A percentile compares a stretch with the other conserved stretches of the same genome.
Conservation (phyloP, 2,329 filamentous ascomycete species). For the Aphanocladium album region DNA sequence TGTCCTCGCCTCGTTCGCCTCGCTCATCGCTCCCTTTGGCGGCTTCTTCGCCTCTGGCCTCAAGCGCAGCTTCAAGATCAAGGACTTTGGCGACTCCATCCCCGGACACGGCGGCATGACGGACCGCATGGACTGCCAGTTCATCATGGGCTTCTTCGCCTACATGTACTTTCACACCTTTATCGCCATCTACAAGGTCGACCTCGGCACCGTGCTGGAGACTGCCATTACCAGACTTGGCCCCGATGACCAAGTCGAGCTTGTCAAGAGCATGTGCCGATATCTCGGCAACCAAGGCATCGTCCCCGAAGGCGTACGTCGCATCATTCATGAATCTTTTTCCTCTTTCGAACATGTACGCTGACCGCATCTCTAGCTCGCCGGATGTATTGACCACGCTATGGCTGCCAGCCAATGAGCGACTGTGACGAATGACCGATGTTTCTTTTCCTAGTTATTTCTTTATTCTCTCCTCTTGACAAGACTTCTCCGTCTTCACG, state of each 20-base stretch:
- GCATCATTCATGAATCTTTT: background rate
- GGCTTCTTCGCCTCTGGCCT: conserved; percentile 97
- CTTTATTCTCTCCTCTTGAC: background rate
- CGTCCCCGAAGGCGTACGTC: conserved; percentile 28
- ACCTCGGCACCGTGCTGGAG: conserved; percentile 83
- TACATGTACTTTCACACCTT: conserved; percentile 99
- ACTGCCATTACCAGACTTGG: conserved; percentile 84
- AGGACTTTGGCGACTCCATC: conserved; percentile 98
- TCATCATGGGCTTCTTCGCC: conserved; percentile 98
- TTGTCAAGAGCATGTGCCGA: conserved; percentile 59
- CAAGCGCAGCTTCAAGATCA: conserved; percentile 99
- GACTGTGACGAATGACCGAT: conserved; percentile 3
- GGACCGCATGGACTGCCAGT: conserved; percentile 98
- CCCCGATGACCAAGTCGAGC: conserved; percentile 82
- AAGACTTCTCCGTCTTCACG: background rate
- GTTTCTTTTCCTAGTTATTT: conserved; percentile 5
- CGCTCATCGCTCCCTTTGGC: conserved; percentile 92
- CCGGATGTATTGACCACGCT: conserved; percentile 13
- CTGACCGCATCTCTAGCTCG: conserved; percentile 4
- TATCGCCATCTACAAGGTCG: conserved; percentile 82
- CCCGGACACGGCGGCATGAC: conserved; percentile 97
- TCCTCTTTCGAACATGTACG: no score
- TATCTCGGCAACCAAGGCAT: conserved; percentile 62
- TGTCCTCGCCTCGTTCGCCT: conserved; percentile 86
- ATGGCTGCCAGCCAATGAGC: conserved; percentile 11